These are phyloP conservation scores for Pseudogymnoascus destructans DNA, from an alignment of 2,329 filamentous ascomycete genomes.

Conservation along the genomic window DNA sequence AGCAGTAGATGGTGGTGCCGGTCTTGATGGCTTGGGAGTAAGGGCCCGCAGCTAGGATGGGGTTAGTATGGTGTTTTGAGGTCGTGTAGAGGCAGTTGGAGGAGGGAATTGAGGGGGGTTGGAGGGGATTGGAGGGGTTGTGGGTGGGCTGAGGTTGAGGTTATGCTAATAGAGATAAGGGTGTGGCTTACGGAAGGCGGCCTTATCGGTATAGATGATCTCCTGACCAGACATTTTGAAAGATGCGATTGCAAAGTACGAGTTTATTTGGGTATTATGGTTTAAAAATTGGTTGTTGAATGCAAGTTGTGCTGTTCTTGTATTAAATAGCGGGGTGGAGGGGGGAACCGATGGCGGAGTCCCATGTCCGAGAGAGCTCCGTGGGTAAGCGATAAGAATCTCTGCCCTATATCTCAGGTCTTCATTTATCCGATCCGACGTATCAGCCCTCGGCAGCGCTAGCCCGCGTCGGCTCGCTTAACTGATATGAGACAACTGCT, in stretches of 20 bases:
- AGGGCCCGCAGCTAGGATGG: constrained; percentile 26
- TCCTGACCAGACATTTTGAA: constrained; percentile 25
- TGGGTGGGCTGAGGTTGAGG: constrained; percentile 9
- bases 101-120: neutral
- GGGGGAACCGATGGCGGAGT: constrained; percentile 6
- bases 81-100: neutral
- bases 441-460: neutral
- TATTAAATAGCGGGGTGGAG: constrained; percentile 7
- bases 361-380: constrained; percentile 2
- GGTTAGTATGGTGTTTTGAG: constrained; percentile 8
- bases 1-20: constrained; percentile 52
- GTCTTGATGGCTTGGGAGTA: constrained; percentile 46
- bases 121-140: constrained; percentile 3
- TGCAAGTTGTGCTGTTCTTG: constrained; percentile 4
- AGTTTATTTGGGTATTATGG: neutral
- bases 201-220: constrained; percentile 25
- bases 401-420: neutral
- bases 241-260: neutral
- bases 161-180: neutral
- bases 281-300: neutral
- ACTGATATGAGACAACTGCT: constrained; percentile 5
- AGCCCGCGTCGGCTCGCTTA: constrained; percentile 1
- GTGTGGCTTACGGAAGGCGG: constrained; percentile 24
- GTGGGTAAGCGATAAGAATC: neutral
- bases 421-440: neutral